A percentile compares a stretch with the other conserved stretches of the same genome.
Evolutionary conservation across 2,329 filamentous ascomycete species (phyloP).

Genomic region (Colletotrichum sp.): DNA sequence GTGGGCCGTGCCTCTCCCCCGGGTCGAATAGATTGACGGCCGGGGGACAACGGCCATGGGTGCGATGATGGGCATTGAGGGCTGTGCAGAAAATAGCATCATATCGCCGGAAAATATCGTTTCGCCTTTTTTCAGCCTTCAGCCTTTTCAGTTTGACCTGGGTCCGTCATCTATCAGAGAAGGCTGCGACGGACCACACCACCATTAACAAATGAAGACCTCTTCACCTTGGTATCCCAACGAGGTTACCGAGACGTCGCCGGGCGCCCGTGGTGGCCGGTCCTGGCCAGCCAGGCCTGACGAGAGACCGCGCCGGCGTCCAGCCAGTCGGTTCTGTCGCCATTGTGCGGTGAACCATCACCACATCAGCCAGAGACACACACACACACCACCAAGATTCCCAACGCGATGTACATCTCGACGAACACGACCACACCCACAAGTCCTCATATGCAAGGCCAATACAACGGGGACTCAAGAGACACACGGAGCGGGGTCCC

Average conservation of each 20-base stretch:
- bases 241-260: background rate
- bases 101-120: background rate
- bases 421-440: background rate
- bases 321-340: constrained; percentile 1
- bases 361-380: background rate
- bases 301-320: background rate
- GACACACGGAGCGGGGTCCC: background rate
- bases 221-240: background rate
- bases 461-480: background rate
- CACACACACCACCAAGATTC: background rate
- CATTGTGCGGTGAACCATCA: background rate
- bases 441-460: background rate
- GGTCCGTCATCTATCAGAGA: background rate
- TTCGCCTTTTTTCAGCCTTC: background rate
- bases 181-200: constrained; percentile 7
- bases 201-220: background rate
- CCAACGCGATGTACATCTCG: background rate
- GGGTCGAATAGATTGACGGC: background rate
- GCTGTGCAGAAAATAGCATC: constrained; percentile 14
- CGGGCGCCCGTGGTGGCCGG: background rate
- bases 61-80: background rate
- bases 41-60: background rate
- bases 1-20: background rate
- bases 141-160: background rate
- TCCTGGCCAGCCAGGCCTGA: background rate